Base-by-base conservation (phyloP, 352 stramenopile species). In the Phytophthora kernoviae region DNA sequence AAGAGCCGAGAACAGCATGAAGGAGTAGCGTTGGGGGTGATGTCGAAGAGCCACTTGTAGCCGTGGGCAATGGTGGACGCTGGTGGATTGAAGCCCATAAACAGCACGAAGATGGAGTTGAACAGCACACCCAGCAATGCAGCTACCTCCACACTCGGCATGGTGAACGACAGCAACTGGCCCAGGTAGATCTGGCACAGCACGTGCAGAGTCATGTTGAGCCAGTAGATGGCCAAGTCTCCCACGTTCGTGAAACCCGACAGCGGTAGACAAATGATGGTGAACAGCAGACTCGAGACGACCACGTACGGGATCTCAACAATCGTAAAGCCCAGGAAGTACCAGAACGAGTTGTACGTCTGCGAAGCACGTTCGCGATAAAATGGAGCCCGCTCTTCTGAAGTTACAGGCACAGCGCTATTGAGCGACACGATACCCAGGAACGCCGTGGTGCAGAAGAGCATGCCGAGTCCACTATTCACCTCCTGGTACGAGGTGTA, bases 391-490 rank as follows among this genome's bases (percentile, higher is more conserved):
- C 90, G 75, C 53, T 96, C 81, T 37, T 81, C 77, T 34, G 87
- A 83, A 30, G 93, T 75, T 2, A 96, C 62, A 9, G 87, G 74
- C 4, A 97, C 34, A 9, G 81, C 77, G 2, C 65, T 88, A 45
- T 92, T 76, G 22, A 96, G 69, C 18, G 74, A 77, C 22, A 93
- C 84, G 26, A 96, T 78, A 20, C 75, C 68, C 12, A 92, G 71
- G 58, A 97, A 97, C 36, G 88, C 47, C 10, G 87, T 84, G 8
- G 83, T 80, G 3, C 81, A 73, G 59, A 94, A 97, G 17, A 96
- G 81, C 24, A 96, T 79, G 9, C 83, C 80, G 24, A 96, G 62
- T 18, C 72, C 63, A 32, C 57, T 64, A 52, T 72, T 77, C 17
- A 84, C 55, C 24, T 75, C 70, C 53, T 66, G 48, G 53, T 75